A percentile compares a stretch with the other conserved stretches of the same genome.
Conservation (phyloP, 371 early-diverging fungal species). For the Rhizopus sp. region DNA sequence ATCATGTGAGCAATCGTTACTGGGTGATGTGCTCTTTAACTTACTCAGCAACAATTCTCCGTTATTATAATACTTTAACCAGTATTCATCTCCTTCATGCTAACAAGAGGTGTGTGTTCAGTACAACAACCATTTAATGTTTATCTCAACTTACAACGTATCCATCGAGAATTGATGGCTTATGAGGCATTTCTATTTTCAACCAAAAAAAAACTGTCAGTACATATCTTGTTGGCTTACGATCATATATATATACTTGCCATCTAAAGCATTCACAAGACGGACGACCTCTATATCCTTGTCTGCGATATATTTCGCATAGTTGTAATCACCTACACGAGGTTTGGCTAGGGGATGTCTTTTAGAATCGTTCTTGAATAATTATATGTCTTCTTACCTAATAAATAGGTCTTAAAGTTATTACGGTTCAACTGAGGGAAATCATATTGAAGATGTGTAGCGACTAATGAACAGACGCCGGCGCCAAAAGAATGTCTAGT, state of each 20-base stretch:
- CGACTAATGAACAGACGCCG: constrained; percentile 16
- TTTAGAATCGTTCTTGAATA: background rate
- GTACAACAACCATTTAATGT: background rate
- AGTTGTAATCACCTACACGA: constrained; percentile 15
- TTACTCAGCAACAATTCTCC: constrained; percentile 4
- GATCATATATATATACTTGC: background rate
- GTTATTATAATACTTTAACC: constrained; percentile 11
- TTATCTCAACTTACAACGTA: constrained; percentile 12
- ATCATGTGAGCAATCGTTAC: background rate
- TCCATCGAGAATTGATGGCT: constrained; percentile 11
- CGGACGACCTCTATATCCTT: constrained; percentile 3
- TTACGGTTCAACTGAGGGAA: background rate
- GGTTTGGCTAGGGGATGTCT: constrained; percentile 8
- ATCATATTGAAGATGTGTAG: constrained; percentile 10
- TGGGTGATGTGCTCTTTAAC: background rate
- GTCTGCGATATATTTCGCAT: constrained; percentile 16
- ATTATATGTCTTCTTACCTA: background rate
- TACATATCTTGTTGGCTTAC: background rate
- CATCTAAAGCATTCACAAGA: constrained; percentile 14
- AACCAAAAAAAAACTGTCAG: background rate
- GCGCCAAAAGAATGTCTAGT: constrained; percentile 27
- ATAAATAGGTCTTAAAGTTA: constrained; percentile 12
- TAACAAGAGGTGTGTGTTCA: background rate
- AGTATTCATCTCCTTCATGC: constrained; percentile 26
- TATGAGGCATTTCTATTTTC: constrained; percentile 3